Evolutionary conservation across 2,329 filamentous ascomycete species (phyloP).

Genomic region (Ophiostoma perfectum): DNA sequence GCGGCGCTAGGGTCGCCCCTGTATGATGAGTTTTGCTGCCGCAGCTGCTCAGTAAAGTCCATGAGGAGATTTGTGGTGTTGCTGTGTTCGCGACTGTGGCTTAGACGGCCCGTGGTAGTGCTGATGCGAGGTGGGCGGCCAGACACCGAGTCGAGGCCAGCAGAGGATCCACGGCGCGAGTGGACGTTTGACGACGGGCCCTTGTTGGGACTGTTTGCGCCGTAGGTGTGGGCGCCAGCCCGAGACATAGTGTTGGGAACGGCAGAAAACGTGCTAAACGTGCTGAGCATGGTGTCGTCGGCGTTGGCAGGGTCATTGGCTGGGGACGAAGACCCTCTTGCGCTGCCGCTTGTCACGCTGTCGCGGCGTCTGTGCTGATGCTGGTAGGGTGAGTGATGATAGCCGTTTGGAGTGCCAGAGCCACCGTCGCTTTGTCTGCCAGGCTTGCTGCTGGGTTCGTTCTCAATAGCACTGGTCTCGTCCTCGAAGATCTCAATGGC

Average conservation of each 20-base stretch:
- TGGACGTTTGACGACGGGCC: slow-evolving; percentile 26
- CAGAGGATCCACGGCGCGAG: slow-evolving; percentile 5
- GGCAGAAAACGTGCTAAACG: slow-evolving; percentile 83
- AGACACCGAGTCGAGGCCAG: neutral
- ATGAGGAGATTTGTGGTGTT: slow-evolving; percentile 73
- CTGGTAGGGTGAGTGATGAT: slow-evolving; percentile 26
- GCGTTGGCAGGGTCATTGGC: slow-evolving; percentile 43
- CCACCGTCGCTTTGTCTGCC: slow-evolving; percentile 25
- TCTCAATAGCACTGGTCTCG: slow-evolving; percentile 35
- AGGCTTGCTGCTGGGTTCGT: slow-evolving; percentile 26
- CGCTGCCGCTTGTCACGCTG: slow-evolving; percentile 7
- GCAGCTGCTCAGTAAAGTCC: slow-evolving; percentile 77
- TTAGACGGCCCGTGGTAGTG: slow-evolving; percentile 32
- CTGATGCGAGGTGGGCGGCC: slow-evolving; percentile 13
- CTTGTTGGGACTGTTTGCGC: slow-evolving; percentile 59
- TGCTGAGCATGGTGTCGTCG: slow-evolving; percentile 72
- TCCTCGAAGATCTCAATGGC: slow-evolving; percentile 61
- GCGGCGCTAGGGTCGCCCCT: slow-evolving; percentile 30
- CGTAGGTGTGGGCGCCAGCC: slow-evolving; percentile 4
- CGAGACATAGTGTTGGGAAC: slow-evolving; percentile 57
- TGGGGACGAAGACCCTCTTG: slow-evolving; percentile 15
- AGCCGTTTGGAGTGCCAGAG: neutral
- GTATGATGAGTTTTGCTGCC: slow-evolving; percentile 38
- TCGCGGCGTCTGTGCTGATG: slow-evolving; percentile 23
- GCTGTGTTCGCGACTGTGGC: slow-evolving; percentile 39